Evolutionary conservation across 768 basidiomycete species (phyloP).

Genomic region (Tulasnella sp.): DNA sequence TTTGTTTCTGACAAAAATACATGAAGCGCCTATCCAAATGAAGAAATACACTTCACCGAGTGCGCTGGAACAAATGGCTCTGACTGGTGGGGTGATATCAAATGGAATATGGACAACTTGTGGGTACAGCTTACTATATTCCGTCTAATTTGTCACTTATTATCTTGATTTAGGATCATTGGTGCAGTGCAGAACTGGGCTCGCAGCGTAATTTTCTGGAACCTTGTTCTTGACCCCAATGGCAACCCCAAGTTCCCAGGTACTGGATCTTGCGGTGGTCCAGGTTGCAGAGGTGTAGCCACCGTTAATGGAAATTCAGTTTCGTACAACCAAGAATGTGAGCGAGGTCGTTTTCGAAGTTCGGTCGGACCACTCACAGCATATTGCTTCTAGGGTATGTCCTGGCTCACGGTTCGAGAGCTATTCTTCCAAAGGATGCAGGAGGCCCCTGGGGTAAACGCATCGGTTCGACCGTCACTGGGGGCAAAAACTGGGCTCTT

Average conservation of each 20-base stretch:
- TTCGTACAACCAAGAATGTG: conserved; percentile 66
- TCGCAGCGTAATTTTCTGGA: conserved; percentile 57
- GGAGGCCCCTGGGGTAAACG: conserved; percentile 58
- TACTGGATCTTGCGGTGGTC: conserved; percentile 33
- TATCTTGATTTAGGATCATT: conserved; percentile 20
- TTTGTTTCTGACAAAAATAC: not conserved
- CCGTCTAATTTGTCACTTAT: not conserved
- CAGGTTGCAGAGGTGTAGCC: conserved; percentile 55
- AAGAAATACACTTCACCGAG: conserved; percentile 47
- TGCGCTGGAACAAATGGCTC: conserved; percentile 52
- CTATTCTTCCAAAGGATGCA: conserved; percentile 51
- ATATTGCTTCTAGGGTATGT: conserved; percentile 34
- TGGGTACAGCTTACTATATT: conserved; percentile 22
- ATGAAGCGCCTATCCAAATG: conserved; percentile 36
- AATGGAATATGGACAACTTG: conserved; percentile 54
- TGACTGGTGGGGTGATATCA: conserved; percentile 73
- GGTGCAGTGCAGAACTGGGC: conserved; percentile 19
- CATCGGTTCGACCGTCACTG: conserved; percentile 50
- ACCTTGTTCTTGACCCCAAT: conserved; percentile 48
- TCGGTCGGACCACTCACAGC: not conserved
- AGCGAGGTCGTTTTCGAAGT: conserved; percentile 18
- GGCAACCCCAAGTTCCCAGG: conserved; percentile 50
- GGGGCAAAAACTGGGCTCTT: conserved; percentile 43
- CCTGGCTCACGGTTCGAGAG: conserved; percentile 65
- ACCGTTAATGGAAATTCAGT: conserved; percentile 51